Base-by-base conservation (phyloP, 2,329 filamentous ascomycete species). In the Aschersonia sp. region DNA sequence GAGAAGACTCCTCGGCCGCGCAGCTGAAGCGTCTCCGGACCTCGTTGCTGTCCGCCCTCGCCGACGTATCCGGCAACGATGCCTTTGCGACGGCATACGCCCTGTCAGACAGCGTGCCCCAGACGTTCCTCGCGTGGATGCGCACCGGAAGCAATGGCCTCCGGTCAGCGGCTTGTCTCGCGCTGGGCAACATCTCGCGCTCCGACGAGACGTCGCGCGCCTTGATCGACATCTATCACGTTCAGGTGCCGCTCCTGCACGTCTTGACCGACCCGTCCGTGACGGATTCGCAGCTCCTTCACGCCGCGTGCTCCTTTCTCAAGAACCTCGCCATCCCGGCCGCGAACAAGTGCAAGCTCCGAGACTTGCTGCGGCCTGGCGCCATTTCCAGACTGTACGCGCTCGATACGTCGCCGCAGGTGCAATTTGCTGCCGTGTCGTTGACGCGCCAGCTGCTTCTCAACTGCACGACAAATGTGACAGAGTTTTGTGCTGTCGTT, bases 241-340 rank as follows among this genome's bases (percentile, higher is more conserved):
- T 65, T 4, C 66, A 70, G 49, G 55, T 68, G 6, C 68, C 71
- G 0, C 63, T 82, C 2, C 57, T 71, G 44, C 48, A 57, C 1
- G 58, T 76, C 12, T 61, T 81, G 22, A 57, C 65, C 7, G 60
- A 71, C 30, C 55, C 64, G 0, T 54, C 60, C 7, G 57, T 70
- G 41, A 59, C 55, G 6, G 68, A 73, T 51, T 58, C 69, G 1
- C 75, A 79, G 51, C 69, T 79, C 12, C 64, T 78, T 0, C 78
- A 81, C 55, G 69, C 76, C 1, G 64, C 68, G 2, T 65, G 83
- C 14, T 73, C 76, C 6, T 80, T 81, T 55, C 70, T 81, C 50
- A 81, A 80, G 60, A 83, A 83, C 57, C 71, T 83, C 7, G 75
- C 78, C 30, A 76, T 83, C 46, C 75, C 78, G 0, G 49, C 61